Base-by-base conservation (phyloP, 495 filamentous ascomycete species). In the Penicillium ucsense region DNA sequence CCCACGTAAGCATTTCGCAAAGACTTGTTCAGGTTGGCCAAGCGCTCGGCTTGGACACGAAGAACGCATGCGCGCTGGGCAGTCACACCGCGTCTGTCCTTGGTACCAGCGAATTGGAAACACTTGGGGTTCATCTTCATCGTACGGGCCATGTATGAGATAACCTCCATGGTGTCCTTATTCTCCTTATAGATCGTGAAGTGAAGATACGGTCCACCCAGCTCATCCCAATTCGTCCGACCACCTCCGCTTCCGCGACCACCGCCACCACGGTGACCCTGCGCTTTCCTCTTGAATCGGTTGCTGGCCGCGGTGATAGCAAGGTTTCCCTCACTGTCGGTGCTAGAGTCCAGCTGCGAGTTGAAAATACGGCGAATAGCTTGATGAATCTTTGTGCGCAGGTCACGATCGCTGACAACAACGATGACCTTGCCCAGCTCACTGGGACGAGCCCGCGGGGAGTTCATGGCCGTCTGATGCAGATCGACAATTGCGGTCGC, bases 161-260 rank as follows among this genome's bases (percentile, higher is more conserved):
- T 72, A 0, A 86, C 83, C 51, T 98, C 91, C 88, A 96, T 95
- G 2, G 94, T 98, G 57, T 98, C 94, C 55, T 89, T 89, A 65
- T 98, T 98, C 66, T 97, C 92, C 68, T 98, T 98, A 73, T 90
- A 92, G 35, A 98, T 77, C 0, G 88, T 87, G 59, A 97, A 94
- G 63, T 98, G 92, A 6, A 96, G 75, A 59, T 88, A 90, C 6
- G 84, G 79, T 1, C 86, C 89, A 11, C 84, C 85, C 8, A 81
- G 73, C 47, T 82, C 79, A 31, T 76, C 67, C 79, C 80, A 84
- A 39, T 67, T 70, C 10, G 71, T 48, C 30, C 71, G 68, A 11
- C 59, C 57, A 11, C 56, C 54, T n/a, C 52, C 56, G 7, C 59
- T 33, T 6, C 52, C 54, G 12, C 55, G 45, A 8, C 52, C 53